phyloP scores from a whole-genome alignment of 2,329 filamentous ascomycete genomes.

The Microcyclosporella mali region DNA sequence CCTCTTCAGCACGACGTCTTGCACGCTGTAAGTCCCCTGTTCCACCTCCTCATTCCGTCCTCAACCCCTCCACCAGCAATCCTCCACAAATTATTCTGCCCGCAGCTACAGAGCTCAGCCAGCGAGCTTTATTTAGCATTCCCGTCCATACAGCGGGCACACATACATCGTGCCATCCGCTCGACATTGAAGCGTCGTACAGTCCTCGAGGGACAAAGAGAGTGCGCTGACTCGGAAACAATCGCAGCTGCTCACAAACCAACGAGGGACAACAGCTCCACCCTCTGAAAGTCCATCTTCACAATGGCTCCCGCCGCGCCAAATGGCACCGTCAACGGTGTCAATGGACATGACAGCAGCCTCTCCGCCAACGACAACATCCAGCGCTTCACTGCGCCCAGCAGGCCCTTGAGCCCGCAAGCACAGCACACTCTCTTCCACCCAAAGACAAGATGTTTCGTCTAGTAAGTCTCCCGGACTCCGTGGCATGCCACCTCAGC shows the following conservation, averaged over 20 bases:
- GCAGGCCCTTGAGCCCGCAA: conserved; percentile 82
- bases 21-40: no score
- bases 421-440: conserved; percentile 91
- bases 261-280: background rate
- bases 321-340: conserved; percentile 27
- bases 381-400: conserved; percentile 87
- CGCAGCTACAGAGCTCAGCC: no score
- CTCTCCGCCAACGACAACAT: conserved; percentile 96
- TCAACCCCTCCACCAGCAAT: no score
- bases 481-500: background rate
- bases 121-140: no score
- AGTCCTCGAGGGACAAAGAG: no score
- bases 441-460: conserved; percentile 99
- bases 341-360: conserved; percentile 24
- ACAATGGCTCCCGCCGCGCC: conserved; percentile 41
- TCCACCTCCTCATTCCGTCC: no score
- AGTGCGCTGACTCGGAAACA: background rate
- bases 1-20: no score
- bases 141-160: no score
- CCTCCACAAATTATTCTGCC: no score
- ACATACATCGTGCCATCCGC: no score
- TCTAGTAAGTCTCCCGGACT: conserved; percentile 62
- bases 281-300: background rate
- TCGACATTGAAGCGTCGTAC: no score
- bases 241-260: conserved; percentile 2